Base-by-base conservation (phyloP, 805 yeast species). In the Pichia thaimueangensis region DNA sequence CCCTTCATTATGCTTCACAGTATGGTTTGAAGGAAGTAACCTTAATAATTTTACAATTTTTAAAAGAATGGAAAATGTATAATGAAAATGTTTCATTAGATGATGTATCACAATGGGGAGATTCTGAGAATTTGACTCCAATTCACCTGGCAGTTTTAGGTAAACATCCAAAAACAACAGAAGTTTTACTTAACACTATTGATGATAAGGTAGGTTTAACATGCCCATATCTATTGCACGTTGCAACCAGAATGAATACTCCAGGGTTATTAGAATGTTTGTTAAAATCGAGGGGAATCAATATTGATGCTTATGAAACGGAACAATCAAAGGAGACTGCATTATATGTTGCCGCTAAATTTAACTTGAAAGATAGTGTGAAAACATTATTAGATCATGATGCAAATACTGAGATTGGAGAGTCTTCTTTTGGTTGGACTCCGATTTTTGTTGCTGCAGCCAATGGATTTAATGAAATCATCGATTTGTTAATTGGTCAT, bases 361-460 rank as follows among this genome's bases (percentile, higher is more conserved):
- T 80, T 56, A 77, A 83, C 54, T 62, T 71, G 41, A 46, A 62
- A 9, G 71, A 71, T 1, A 63, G 82, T 19, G 86, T 80, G 7
- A 65, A 72, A 46, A 70, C 64, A 38, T 58, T 86, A 15, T 66
- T 91, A 42, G 57, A 65, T 9, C 62, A 69, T 13, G 77, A 78
- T 10, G 95, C 96, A 1, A 67, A 81, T 50, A 64, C 88, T 1
- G 96, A 89, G 57, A 66, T 86, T 39, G 76, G 81, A 0, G 97
- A 91, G 55, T 56, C 63, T 5, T 71, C 84, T 1, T 89, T 86
- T 63, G 95, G 95, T 0, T 91, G 97, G 97, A 86, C 96, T 1
- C 96, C 97, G 6, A 68, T 91, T 6, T 87, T 91, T 58, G 76
- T 80, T 40, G 95, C 96, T 11, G 89, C 95, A 0, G 82, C 88